Evolutionary conservation across 208 protist genomes (phyloP), one percentile per base, ranked within the genome.

Genomic region (Acanthamoeba lenticulata): DNA sequence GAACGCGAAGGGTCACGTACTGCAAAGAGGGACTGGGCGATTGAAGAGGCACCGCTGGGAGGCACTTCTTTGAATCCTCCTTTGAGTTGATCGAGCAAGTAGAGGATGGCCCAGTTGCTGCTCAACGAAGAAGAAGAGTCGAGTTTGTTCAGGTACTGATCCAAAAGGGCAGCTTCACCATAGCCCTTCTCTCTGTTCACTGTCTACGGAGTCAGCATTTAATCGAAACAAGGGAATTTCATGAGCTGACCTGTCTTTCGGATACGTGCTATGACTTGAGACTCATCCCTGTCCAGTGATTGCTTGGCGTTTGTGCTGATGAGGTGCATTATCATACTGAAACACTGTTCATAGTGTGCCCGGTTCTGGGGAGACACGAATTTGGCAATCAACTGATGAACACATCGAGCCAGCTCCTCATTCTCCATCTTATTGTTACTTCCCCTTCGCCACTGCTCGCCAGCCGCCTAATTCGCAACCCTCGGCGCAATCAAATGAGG

Each of bases 301-400:
- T 86, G 44, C 77, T 86, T 86, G 77, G 77, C 77, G 27, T 86
- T 86, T 11, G 77, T 60, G 45, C 77, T 86, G 5, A 86, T 86
- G 77, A 86, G 77, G 77, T 86, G 77, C 44, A 86, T 86, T 40
- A 86, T 38, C 29, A 86, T 27, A n/a, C 13, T 44, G n/a, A 86
- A 86, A 11, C 40, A 86, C 45, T 86, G 49, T 0, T 52, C 77
- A 17, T 86, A 86, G 15, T 86, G 77, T 2, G 77, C 77, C 19
- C n/a, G n/a, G 45, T 86, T 47, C 24, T 57, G 44, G 24, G 77
- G 77, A 13, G 77, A 57, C 0, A 60, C 77, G 36, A 86, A 86
- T 86, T 60, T 85, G 15, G 74, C 74, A 1, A 85, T 42, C 44
- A 85, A 29, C 32, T 36, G 74, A 36, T 85, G 74, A 11, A 85